Conservation (phyloP, 1,284 basidiomycete genomes). For the Athelia sp. region DNA sequence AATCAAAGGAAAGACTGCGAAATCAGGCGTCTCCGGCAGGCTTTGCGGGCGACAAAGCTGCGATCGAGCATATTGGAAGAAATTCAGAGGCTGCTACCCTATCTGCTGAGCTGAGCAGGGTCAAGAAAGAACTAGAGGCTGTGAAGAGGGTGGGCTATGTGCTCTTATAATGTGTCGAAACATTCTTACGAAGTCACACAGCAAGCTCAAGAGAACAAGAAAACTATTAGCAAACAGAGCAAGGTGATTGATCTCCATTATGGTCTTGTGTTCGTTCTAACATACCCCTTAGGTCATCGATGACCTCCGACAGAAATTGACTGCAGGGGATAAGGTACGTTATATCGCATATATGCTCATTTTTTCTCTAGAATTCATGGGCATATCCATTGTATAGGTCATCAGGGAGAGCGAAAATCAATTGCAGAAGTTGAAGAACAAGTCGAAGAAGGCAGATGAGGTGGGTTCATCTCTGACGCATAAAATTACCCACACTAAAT, state of each 20-base stretch:
- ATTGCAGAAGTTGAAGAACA: slow-evolving; percentile 39
- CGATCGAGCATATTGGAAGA: neutral
- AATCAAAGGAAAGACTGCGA: slow-evolving; percentile 12
- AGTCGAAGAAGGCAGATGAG: slow-evolving; percentile 49
- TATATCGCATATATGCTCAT: neutral
- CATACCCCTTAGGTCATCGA: neutral
- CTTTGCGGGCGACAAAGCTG: slow-evolving; percentile 10
- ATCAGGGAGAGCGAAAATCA: slow-evolving; percentile 44
- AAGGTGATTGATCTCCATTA: slow-evolving; percentile 38
- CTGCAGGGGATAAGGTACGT: slow-evolving; percentile 14
- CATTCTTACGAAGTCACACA: slow-evolving; percentile 26
- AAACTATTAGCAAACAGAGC: slow-evolving; percentile 46
- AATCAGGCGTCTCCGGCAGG: slow-evolving; percentile 23
- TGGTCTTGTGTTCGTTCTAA: slow-evolving; percentile 2
- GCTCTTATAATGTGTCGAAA: neutral
- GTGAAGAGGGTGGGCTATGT: slow-evolving; percentile 46
- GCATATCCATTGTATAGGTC: slow-evolving; percentile 28
- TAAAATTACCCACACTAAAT: too few relatives aligned
- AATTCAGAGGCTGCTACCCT: neutral
- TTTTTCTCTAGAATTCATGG: slow-evolving; percentile 1
- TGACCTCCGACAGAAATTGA: slow-evolving; percentile 21
- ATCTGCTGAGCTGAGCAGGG: neutral
- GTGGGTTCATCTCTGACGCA: slow-evolving; percentile 34
- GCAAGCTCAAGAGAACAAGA: slow-evolving; percentile 44
- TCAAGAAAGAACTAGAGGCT: slow-evolving; percentile 31